Evolutionary conservation across 768 basidiomycete species (phyloP).

Genomic region (Phylloporus sp.): DNA sequence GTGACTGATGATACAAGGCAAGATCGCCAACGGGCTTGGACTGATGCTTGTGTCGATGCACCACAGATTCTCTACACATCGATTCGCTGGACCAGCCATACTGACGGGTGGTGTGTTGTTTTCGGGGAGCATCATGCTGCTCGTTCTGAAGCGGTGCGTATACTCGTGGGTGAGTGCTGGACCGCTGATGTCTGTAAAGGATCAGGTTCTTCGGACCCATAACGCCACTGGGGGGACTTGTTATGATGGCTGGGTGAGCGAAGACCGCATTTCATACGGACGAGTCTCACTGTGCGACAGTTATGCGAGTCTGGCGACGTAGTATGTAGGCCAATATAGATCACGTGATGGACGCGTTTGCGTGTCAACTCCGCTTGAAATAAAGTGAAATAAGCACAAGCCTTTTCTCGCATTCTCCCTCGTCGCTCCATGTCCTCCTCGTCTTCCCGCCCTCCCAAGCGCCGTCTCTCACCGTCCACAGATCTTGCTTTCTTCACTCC

Average conservation of each 20-base stretch:
- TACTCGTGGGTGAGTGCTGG: background rate
- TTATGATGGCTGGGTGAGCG: constrained; percentile 66
- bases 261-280: background rate
- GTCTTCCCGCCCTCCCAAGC: constrained; percentile 39
- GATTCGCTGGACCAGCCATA: constrained; percentile 67
- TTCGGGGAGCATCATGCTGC: constrained; percentile 55
- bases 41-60: constrained; percentile 60
- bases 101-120: constrained; percentile 52
- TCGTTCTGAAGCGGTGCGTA: constrained; percentile 46
- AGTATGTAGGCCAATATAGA: constrained; percentile 14
- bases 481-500: constrained; percentile 58
- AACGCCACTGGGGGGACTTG: constrained; percentile 59
- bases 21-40: constrained; percentile 69
- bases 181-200: constrained; percentile 23
- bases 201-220: constrained; percentile 55
- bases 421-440: constrained; percentile 24
- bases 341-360: constrained; percentile 41
- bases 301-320: constrained; percentile 50
- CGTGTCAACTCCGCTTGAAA: constrained; percentile 46
- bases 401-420: constrained; percentile 20
- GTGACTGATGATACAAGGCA: constrained; percentile 9
- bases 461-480: constrained; percentile 42
- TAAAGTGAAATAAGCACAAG: constrained; percentile 25
- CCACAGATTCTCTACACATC: constrained; percentile 51
- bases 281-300: constrained; percentile 28